Evolutionary conservation across 306 rosid species (phyloP).

Genomic region (Citrullus amarus): DNA sequence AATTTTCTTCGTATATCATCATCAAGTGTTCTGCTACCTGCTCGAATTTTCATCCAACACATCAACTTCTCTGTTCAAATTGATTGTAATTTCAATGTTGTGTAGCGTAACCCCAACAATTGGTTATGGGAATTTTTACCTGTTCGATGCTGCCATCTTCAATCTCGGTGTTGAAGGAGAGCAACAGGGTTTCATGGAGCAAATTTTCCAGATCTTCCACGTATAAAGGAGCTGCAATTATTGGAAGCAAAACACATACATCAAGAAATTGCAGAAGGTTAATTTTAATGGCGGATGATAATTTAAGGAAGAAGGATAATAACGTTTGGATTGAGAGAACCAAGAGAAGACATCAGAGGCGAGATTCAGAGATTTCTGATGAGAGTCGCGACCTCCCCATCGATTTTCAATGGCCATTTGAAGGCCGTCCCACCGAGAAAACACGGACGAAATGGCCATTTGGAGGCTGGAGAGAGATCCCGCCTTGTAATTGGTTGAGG

Average conservation of each 20-base stretch:
- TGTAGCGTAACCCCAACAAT: not conserved
- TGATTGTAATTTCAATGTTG: not conserved
- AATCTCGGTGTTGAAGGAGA: slow-evolving; percentile 64
- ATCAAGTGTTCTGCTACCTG: slow-evolving; percentile 71
- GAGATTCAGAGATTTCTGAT: slow-evolving; percentile 47
- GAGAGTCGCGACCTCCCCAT: slow-evolving; percentile 70
- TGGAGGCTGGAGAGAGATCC: slow-evolving; percentile 11
- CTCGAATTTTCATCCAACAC: not conserved
- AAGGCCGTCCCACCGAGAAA: slow-evolving; percentile 61
- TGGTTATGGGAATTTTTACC: slow-evolving; percentile 15
- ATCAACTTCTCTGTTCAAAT: not conserved
- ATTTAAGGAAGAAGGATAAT: not conserved
- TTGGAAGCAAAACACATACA: not conserved
- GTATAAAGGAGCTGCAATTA: slow-evolving; percentile 26
- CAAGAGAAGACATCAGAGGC: slow-evolving; percentile 34
- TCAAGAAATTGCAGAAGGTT: not conserved
- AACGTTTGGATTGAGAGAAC: slow-evolving; percentile 51
- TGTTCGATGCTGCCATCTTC: slow-evolving; percentile 86
- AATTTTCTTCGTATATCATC: slow-evolving; percentile 39
- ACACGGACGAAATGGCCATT: slow-evolving; percentile 30
- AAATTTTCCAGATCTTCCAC: slow-evolving; percentile 57
- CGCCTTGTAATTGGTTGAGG: not conserved
- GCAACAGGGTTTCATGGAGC: slow-evolving; percentile 51
- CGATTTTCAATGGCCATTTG: slow-evolving; percentile 57
- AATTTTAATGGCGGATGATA: not conserved